Conservation (phyloP, 257 asterid genomes). For the Solanum etuberosum region DNA sequence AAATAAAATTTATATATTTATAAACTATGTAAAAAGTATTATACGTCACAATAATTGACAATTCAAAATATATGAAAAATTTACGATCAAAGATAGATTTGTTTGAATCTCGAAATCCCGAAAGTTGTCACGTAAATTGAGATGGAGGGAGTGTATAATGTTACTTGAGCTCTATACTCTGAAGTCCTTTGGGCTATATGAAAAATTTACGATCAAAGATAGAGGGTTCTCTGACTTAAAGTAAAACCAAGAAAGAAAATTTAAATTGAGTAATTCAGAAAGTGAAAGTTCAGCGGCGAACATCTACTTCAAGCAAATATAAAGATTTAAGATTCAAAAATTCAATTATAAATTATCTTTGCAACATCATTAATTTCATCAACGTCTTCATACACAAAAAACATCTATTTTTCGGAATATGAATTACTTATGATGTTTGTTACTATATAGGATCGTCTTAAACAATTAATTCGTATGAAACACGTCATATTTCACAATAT, state of each 20-base stretch:
- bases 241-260: no score
- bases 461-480: not conserved
- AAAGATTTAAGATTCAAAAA: not conserved
- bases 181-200: not conserved
- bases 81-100: no score
- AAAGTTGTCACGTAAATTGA: no score
- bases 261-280: not conserved
- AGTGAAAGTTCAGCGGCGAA: not conserved
- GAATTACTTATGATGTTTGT: not conserved
- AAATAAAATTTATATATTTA: no score
- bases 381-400: not conserved
- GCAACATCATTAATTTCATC: not conserved
- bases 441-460: not conserved
- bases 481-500: not conserved
- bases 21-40: rapidly evolving
- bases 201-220: no score
- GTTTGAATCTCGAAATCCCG: no score
- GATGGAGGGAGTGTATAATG: no score
- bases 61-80: rapidly evolving
- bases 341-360: not conserved
- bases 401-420: not conserved
- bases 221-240: no score
- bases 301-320: not conserved
- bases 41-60: no score
- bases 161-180: not conserved